Conservation (phyloP, 768 basidiomycete genomes). For the Strobilomyces dryophilus region DNA sequence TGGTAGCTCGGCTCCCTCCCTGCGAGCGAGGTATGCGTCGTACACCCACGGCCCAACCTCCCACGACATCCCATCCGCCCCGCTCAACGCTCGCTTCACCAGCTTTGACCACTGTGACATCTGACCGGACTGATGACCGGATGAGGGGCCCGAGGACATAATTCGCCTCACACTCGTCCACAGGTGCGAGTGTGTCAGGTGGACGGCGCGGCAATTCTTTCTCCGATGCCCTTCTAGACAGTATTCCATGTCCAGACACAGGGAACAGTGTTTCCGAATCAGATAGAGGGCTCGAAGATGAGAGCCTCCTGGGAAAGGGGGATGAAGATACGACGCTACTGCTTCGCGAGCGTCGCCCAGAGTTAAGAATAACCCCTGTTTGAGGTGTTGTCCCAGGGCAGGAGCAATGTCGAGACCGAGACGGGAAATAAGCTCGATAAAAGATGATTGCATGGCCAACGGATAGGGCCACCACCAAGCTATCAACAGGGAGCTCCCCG, state of each 20-base stretch:
- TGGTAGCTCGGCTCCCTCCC: constrained; percentile 26
- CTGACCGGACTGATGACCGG: constrained; percentile 37
- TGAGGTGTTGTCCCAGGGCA: constrained; percentile 53
- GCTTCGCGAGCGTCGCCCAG: constrained; percentile 59
- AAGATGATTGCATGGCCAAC: constrained; percentile 60
- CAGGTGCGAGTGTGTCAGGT: constrained; percentile 41
- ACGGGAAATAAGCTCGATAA: constrained; percentile 57
- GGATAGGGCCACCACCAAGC: constrained; percentile 62
- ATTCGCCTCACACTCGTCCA: constrained; percentile 27
- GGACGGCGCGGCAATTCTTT: constrained; percentile 54
- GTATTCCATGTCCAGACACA: constrained; percentile 74
- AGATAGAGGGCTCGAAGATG: constrained; percentile 37
- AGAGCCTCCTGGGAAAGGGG: constrained; percentile 49
- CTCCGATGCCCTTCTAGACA: constrained; percentile 70
- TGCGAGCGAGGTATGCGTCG: constrained; percentile 56
- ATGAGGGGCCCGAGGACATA: constrained; percentile 34
- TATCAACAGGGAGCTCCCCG: constrained; percentile 61
- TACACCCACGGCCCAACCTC: constrained; percentile 60
- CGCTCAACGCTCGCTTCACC: constrained; percentile 65
- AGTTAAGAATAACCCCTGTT: constrained; percentile 40
- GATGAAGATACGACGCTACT: constrained; percentile 48
- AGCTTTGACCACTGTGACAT: constrained; percentile 49
- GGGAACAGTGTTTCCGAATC: constrained; percentile 58
- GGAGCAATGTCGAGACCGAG: constrained; percentile 59
- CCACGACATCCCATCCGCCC: constrained; percentile 70